A percentile compares a stretch with the other conserved stretches of the same genome.
phyloP scores from a whole-genome alignment of 352 stramenopile genomes.

The Globisporangium cylindrosporum region DNA sequence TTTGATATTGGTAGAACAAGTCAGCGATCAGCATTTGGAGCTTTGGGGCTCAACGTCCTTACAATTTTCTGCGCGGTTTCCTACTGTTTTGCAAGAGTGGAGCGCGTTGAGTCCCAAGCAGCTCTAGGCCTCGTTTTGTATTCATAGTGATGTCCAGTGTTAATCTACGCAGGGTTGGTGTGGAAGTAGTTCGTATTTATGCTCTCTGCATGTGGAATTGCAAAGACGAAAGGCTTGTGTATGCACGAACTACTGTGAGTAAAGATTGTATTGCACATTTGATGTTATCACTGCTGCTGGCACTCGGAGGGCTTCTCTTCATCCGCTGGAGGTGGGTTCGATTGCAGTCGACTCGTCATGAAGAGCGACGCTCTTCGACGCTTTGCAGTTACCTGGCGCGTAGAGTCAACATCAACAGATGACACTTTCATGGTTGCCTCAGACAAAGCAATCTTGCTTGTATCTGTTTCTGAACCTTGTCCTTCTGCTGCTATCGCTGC shows the following conservation, averaged over 20 bases:
- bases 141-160: neutral
- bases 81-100: neutral
- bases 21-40: neutral
- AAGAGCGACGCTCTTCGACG: slow-evolving; percentile 10
- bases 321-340: too few relatives aligned
- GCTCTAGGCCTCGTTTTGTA: neutral
- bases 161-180: neutral
- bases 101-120: neutral
- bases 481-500: neutral
- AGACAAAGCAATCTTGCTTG: neutral
- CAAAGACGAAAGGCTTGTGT: neutral
- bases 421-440: neutral
- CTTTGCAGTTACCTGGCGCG: slow-evolving; percentile 1
- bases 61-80: neutral
- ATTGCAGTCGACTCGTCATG: neutral
- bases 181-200: neutral
- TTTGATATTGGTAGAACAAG: neutral
- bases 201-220: neutral
- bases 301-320: slow-evolving; percentile 22
- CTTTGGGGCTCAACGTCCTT: neutral
- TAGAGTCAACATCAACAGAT: neutral
- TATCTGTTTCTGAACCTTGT: neutral
- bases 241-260: neutral
- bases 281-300: slow-evolving; percentile 16
- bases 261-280: slow-evolving; percentile 2